Evolutionary conservation across 768 basidiomycete genomes (phyloP), one percentile per base, ranked within the genome.

Genomic region (Phylloporus sp.): DNA sequence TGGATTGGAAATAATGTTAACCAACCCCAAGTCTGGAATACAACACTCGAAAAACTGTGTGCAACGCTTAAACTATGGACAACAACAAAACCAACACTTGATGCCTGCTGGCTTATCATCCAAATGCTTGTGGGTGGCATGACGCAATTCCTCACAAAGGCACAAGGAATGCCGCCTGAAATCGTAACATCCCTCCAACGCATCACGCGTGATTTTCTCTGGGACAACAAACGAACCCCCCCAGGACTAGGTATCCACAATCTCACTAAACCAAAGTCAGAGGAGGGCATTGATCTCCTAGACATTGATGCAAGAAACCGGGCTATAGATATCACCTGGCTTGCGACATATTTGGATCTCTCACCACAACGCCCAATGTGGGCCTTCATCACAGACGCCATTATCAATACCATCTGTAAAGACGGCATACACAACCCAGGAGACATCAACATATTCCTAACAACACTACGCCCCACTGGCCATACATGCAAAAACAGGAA

Each of bases 71-170:
- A n/a, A n/a, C n/a, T n/a, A n/a, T n/a, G n/a, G n/a, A n/a, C n/a
- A n/a, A n/a, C n/a, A n/a, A 0, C 46, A 63, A 0, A 18, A 8
- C 68, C 68, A 0, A 64, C 67, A 0, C 31, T 70, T 0, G 52
- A 60, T 0, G 59, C 57, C 0, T 50, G 54, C 10, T 7, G 39
- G 1, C 39, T 62, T 0, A 65, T 68, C 0, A 20, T 64, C 0
- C 65, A 70, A 36, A 60, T 65, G 41, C 41, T 44, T 0, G 43
- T 66, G 0, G 66, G 66, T 0, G 65, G 60, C 0, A 58, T 61
- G 50, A 63, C 68, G 0, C 71, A 73, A 51, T 73, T 67, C 57
- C 60, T 70, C 0, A 63, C 64, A 0, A 56, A 54, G 16, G 69
- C 68, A 0, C 70, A 70, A 38, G 35, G 46, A 0, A 47, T 47